phyloP scores from a whole-genome alignment of 106 monocot genomes.

The Dioscorea alata region DNA sequence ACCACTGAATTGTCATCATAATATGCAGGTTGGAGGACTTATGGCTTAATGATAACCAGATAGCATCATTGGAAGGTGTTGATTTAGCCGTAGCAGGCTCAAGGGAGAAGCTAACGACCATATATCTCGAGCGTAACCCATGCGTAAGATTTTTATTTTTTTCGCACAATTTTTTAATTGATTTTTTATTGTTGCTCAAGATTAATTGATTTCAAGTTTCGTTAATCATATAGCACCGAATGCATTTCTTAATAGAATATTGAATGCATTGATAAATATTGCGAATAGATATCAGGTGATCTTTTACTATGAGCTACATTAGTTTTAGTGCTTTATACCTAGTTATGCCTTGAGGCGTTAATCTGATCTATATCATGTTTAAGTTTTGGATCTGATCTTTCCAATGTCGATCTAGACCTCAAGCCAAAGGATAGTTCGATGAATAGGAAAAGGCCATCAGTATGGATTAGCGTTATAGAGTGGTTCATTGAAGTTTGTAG shows the following conservation, averaged over 20 bases:
- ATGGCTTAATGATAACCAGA: slow-evolving; percentile 93
- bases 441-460: too few species aligned
- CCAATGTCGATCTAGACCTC: too few species aligned
- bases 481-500: too few species aligned
- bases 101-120: slow-evolving; percentile 69
- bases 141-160: slow-evolving; percentile 58
- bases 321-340: too few species aligned
- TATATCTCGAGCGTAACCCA: slow-evolving; percentile 93
- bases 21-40: slow-evolving; percentile 75
- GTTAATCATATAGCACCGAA: background rate
- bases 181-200: background rate
- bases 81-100: slow-evolving; percentile 65
- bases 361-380: too few species aligned
- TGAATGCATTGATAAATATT: background rate
- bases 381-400: too few species aligned
- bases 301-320: background rate
- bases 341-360: too few species aligned
- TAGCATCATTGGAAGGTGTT: slow-evolving; percentile 68
- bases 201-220: background rate
- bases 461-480: too few species aligned
- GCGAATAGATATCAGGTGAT: background rate
- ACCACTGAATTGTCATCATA: slow-evolving; percentile 2
- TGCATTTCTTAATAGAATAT: background rate
- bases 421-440: too few species aligned
- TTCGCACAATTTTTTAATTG: background rate